Percentiles rank a stretch among this genome's conserved stretches.
phyloP scores from a whole-genome alignment of 768 basidiomycete genomes.

The Multifurca ochricompacta region DNA sequence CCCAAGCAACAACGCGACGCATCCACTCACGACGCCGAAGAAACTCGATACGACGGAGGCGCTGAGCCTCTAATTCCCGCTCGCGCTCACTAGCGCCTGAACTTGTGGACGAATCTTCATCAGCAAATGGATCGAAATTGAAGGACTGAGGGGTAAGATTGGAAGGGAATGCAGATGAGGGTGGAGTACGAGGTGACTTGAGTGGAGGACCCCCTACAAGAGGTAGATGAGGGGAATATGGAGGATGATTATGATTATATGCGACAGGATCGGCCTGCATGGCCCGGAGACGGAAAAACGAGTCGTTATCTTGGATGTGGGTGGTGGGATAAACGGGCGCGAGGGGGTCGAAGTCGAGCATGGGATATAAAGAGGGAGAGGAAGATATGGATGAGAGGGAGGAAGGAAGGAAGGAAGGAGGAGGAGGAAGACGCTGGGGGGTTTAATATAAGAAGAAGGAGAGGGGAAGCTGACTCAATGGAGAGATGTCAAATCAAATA shows the following conservation, averaged over 20 bases:
- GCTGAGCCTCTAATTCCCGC: slow-evolving; percentile 15
- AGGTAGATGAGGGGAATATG: not conserved
- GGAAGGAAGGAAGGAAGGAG: not conserved
- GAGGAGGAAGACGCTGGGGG: slow-evolving; percentile 6
- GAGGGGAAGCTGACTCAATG: slow-evolving; percentile 7
- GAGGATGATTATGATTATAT: no score
- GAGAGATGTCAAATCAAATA: not conserved
- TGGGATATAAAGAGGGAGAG: not conserved
- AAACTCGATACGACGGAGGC: slow-evolving; percentile 17
- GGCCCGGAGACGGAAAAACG: not conserved
- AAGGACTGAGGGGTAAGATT: slow-evolving; percentile 9
- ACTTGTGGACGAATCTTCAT: slow-evolving; percentile 16
- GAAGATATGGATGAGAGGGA: not conserved
- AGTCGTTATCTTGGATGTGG: slow-evolving; percentile 5
- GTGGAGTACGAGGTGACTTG: not conserved
- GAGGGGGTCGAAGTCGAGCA: slow-evolving; percentile 16
- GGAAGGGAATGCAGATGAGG: not conserved
- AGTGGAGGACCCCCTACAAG: not conserved
- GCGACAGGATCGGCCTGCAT: slow-evolving; percentile 8
- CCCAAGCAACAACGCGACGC: slow-evolving; percentile 21
- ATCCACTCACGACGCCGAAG: slow-evolving; percentile 21
- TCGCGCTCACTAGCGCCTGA: slow-evolving; percentile 10
- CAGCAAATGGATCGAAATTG: slow-evolving; percentile 21
- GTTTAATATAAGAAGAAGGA: slow-evolving; percentile 10
- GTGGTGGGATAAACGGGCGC: not conserved